Evolutionary conservation across 2,329 filamentous ascomycete genomes (phyloP), one percentile per base, ranked within the genome.

Genomic region (Mollisiaceae sp.): DNA sequence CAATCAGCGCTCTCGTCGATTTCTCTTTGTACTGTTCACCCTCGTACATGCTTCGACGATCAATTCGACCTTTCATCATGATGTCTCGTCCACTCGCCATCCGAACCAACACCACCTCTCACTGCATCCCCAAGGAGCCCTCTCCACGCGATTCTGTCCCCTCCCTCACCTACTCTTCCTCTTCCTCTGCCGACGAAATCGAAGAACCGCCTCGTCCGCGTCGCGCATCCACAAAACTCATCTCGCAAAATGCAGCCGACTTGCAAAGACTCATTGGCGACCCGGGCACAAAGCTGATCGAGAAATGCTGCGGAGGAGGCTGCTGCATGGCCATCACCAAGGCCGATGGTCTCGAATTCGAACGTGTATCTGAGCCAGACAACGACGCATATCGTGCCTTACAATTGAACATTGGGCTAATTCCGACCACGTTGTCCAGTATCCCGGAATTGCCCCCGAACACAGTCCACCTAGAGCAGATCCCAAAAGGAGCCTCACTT

Each of bases 361-460:
- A 89, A 73, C 75, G 75, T 8, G 77, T 89, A 22, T 73, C 80
- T 18, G 75, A 87, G 2, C 94, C 94, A 1, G 88, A 95, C 77
- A 98, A 97, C 73, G 85, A 90, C 66, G 95, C 95, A 18, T 99
- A 91, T 80, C 85, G 87, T 63, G 92, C 90, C 66, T 84, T 99
- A 58, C 83, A 89, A 60, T 84, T 98, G 71, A 91, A 90, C 72
- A 84, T 98, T 66, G 88, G 88, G 64, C 85, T 89, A 38, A 87
- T 98, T 61, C 91, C 90, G 6, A 92, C 88, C 59, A 82, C 85
- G 20, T 82, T 98, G 67, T 92, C 89, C 47, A 89, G 88, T 71
- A 80, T 94, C 27, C 82, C 86, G 62, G 87, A 91, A 8, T 76
- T 97, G 58, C 93, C 94, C 0, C 86, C 90, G 62, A 89, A 91